phyloP scores from a whole-genome alignment of 192 early-diverging fungal species.

The Umbelopsis ramanniana region DNA sequence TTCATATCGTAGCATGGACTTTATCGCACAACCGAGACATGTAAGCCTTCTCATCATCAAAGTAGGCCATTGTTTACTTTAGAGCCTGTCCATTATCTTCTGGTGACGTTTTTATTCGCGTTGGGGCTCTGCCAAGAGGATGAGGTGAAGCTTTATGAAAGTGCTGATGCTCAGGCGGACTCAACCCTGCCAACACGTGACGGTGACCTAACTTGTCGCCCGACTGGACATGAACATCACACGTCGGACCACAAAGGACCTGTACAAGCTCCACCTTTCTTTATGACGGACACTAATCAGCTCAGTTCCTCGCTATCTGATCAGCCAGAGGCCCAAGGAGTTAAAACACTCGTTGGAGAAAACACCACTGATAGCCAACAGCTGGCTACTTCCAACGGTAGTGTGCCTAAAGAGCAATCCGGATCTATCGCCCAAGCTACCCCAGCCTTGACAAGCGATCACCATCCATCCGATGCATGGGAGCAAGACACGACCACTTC shows the following conservation, averaged over 20 bases:
- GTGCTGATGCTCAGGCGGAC: too few species aligned
- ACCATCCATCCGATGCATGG: slow-evolving; percentile 25
- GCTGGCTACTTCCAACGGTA: neutral
- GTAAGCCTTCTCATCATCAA: too few species aligned
- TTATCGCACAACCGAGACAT: too few species aligned
- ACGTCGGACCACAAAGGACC: slow-evolving; percentile 39
- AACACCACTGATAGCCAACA: neutral
- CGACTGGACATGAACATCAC: slow-evolving; percentile 47
- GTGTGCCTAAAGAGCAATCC: neutral
- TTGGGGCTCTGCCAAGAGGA: too few species aligned
- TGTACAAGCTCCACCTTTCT: slow-evolving; percentile 49
- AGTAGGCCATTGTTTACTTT: too few species aligned
- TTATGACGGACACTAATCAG: slow-evolving; percentile 44
- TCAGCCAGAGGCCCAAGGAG: slow-evolving; percentile 45
- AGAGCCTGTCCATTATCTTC: too few species aligned
- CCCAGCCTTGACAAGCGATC: neutral
- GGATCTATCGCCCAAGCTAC: neutral
- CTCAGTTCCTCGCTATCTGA: neutral
- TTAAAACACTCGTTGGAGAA: neutral
- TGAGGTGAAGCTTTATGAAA: too few species aligned
- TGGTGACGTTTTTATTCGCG: too few species aligned
- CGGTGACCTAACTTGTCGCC: neutral
- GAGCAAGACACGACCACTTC: slow-evolving; percentile 32
- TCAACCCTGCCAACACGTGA: slow-evolving; percentile 15
- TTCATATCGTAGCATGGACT: too few species aligned